These are phyloP conservation scores for Fusarium pseudonygamai DNA, from an alignment of 2,329 filamentous ascomycete genomes.

Conservation along the genomic window DNA sequence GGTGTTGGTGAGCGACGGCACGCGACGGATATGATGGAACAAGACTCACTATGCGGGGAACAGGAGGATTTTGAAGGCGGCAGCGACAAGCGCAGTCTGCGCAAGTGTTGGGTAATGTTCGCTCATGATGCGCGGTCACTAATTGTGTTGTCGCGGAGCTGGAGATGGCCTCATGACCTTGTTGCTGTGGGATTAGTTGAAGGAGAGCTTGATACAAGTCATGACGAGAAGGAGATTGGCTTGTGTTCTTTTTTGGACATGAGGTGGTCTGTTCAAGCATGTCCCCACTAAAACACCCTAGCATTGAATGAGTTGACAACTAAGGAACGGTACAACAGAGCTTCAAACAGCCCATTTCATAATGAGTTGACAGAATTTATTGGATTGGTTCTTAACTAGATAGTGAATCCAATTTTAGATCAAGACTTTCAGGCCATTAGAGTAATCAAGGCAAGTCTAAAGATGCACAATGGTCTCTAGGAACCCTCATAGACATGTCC, in stretches of 20 bases:
- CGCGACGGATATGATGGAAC: not conserved
- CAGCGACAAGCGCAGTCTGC: constrained; percentile 87
- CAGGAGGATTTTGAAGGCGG: constrained; percentile 89
- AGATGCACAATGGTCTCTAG: not conserved
- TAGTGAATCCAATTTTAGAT: fast-evolving
- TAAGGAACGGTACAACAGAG: not conserved
- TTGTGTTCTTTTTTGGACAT: constrained; percentile 30
- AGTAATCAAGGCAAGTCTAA: fast-evolving
- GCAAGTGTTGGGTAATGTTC: constrained; percentile 86
- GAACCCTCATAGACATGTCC: not conserved
- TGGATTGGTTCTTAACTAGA: no score
- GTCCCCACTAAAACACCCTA: constrained; percentile 26
- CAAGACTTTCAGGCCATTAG: no score
- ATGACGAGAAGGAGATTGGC: constrained; percentile 36
- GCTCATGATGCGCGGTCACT: constrained; percentile 65
- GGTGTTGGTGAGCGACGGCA: not conserved
- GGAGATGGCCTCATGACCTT: constrained; percentile 40
- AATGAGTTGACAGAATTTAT: no score
- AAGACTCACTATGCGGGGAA: constrained; percentile 89
- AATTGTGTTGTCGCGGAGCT: constrained; percentile 23
- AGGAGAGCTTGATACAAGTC: constrained; percentile 8
- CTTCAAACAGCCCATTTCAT: not conserved
- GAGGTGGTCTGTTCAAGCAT: not conserved
- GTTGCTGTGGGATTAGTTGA: not conserved
- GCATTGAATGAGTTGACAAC: constrained; percentile 3